These are phyloP conservation scores for Aureobasidium mangrovei DNA, from an alignment of 2,329 filamentous ascomycete species.

Conservation along the genomic window DNA sequence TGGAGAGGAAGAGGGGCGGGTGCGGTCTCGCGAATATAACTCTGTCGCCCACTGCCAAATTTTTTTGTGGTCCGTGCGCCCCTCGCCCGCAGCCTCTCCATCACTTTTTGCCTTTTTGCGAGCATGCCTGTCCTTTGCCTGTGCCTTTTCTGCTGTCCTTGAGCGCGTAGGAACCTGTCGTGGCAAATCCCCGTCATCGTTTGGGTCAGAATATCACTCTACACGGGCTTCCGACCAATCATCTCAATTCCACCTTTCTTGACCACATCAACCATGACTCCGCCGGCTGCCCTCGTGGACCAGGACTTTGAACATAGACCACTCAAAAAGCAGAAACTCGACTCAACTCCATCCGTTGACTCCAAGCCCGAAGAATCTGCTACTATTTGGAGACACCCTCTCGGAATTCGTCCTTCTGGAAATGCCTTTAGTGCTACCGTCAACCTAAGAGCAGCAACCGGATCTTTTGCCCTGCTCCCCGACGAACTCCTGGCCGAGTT, in stretches of 20 bases:
- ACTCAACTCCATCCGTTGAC: slow-evolving; percentile 15
- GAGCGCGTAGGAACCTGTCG: too few species aligned
- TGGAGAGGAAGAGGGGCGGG: slow-evolving; percentile 11
- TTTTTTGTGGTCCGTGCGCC: neutral
- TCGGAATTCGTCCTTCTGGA: slow-evolving; percentile 77
- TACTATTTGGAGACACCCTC: slow-evolving; percentile 64
- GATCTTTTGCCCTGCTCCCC: slow-evolving; percentile 58
- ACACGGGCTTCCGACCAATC: too few species aligned
- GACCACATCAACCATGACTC: slow-evolving; percentile 16
- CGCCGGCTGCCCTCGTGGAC: slow-evolving; percentile 16
- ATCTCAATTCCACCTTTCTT: too few species aligned
- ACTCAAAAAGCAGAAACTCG: slow-evolving; percentile 18
- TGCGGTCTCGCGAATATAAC: neutral
- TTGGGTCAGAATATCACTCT: too few species aligned
- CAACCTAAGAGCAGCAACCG: slow-evolving; percentile 59
- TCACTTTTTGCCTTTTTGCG: neutral
- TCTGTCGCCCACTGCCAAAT: neutral
- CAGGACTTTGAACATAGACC: slow-evolving; percentile 15
- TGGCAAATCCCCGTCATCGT: too few species aligned
- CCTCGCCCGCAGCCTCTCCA: neutral
- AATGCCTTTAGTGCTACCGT: slow-evolving; percentile 63
- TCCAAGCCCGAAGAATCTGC: slow-evolving; percentile 27
- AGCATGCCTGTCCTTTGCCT: too few species aligned
- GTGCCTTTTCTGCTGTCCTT: too few species aligned
- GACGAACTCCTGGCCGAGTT: slow-evolving; percentile 73